Percentiles rank a stretch among this genome's conserved stretches.
phyloP scores from a whole-genome alignment of 345 rosid species.

The Barbarea vulgaris region DNA sequence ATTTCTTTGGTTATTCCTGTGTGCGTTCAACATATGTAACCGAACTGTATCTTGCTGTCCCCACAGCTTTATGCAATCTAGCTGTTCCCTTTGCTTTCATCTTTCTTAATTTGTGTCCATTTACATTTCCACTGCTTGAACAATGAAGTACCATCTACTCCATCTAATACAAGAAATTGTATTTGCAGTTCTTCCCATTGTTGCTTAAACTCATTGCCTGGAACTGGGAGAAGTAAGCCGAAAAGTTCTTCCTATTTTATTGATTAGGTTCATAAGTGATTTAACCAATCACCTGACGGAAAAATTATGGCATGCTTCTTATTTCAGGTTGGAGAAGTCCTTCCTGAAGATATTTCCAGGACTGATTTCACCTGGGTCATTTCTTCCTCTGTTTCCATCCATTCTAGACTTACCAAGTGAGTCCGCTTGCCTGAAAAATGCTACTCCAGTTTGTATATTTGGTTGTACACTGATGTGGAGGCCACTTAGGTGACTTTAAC shows the following conservation, averaged over 20 bases:
- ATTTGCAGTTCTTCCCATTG: constrained; percentile 87
- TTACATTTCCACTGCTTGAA: constrained; percentile 8
- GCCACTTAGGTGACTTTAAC: not conserved
- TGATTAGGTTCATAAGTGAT: not conserved
- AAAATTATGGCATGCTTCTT: not conserved
- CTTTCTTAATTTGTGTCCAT: not conserved
- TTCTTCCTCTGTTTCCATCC: constrained; percentile 91
- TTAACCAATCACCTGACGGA: not conserved
- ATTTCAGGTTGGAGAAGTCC: constrained; percentile 73
- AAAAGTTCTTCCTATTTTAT: not conserved
- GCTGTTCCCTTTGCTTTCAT: too few relatives aligned
- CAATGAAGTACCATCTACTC: constrained; percentile 7
- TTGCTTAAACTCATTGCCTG: constrained; percentile 91
- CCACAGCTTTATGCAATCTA: not conserved
- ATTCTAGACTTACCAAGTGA: constrained; percentile 88
- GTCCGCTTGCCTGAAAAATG: constrained; percentile 27
- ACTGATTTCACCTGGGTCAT: constrained; percentile 82
- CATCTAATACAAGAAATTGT: constrained; percentile 21
- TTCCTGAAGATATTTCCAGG: constrained; percentile 78
- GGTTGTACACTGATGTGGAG: not conserved
- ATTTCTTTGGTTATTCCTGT: not conserved
- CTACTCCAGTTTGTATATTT: not conserved
- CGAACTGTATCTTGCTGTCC: not conserved
- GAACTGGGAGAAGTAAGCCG: constrained; percentile 89
- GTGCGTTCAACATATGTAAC: not conserved